Evolutionary conservation across 1,139 yeast genomes (phyloP).

Genomic region (Taiozyma sp.): DNA sequence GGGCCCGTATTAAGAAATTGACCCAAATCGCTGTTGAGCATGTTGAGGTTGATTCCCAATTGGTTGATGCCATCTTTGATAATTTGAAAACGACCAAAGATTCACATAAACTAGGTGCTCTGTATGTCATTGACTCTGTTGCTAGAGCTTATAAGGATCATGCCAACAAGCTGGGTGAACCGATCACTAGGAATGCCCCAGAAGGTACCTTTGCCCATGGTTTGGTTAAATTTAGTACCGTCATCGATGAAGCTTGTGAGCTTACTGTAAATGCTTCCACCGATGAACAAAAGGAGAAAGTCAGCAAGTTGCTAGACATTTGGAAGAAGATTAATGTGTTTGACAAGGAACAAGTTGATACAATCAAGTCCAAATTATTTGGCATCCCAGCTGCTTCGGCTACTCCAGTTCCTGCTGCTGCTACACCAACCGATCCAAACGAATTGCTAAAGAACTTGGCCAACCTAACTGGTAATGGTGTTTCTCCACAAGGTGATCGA

Average conservation of each 20-base stretch:
- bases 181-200: conserved; percentile 26
- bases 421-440: conserved; percentile 40
- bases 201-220: not conserved
- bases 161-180: conserved; percentile 50
- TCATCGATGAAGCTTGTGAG: conserved; percentile 53
- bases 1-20: conserved; percentile 84
- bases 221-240: conserved; percentile 41
- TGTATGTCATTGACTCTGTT: conserved; percentile 89
- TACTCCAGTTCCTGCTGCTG: conserved; percentile 18
- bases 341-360: conserved; percentile 45
- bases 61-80: conserved; percentile 55
- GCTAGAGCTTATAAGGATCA: conserved; percentile 82
- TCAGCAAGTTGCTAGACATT: conserved; percentile 79
- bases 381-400: conserved; percentile 37
- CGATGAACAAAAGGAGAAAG: conserved; percentile 56
- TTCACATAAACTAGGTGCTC: conserved; percentile 81
- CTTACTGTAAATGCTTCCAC: conserved; percentile 52
- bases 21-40: conserved; percentile 74
- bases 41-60: conserved; percentile 52
- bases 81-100: conserved; percentile 73
- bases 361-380: conserved; percentile 57
- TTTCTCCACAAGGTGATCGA: not conserved
- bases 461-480: conserved; percentile 32
- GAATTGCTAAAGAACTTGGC: conserved; percentile 64
- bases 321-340: conserved; percentile 91